Evolutionary conservation across 2,329 filamentous ascomycete species (phyloP).

Genomic region (Trichoderma simmonsii): DNA sequence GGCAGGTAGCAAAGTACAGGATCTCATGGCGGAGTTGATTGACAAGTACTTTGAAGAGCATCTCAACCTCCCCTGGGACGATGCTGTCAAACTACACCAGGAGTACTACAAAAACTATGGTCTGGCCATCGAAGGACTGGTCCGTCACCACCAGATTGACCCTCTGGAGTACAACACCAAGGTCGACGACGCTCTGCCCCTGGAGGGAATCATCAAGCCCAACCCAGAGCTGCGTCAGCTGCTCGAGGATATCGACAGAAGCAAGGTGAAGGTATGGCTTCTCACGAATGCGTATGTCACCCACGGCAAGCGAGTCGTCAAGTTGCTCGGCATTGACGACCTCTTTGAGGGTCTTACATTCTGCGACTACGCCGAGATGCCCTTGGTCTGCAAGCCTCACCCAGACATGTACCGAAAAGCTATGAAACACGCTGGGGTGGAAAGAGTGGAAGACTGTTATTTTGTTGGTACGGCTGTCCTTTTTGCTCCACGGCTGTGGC

Average conservation of each 20-base stretch:
- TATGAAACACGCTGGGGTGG: slow-evolving; percentile 77
- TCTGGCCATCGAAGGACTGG: slow-evolving; percentile 92
- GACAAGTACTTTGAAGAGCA: slow-evolving; percentile 62
- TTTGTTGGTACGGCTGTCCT: slow-evolving; percentile 71
- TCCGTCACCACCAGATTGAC: slow-evolving; percentile 91
- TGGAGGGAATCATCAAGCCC: slow-evolving; percentile 80
- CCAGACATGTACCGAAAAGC: slow-evolving; percentile 82
- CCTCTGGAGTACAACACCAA: slow-evolving; percentile 90
- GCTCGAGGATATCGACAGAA: slow-evolving; percentile 76
- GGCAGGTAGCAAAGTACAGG: slow-evolving; percentile 72
- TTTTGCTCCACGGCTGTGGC: too few relatives aligned
- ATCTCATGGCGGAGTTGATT: slow-evolving; percentile 85
- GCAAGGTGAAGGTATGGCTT: slow-evolving; percentile 85
- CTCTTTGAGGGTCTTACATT: slow-evolving; percentile 93
- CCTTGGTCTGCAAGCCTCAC: slow-evolving; percentile 83
- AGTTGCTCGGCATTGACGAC: slow-evolving; percentile 76
- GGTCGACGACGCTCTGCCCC: slow-evolving; percentile 89
- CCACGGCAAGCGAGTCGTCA: slow-evolving; percentile 79
- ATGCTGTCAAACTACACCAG: slow-evolving; percentile 81
- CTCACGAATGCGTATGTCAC: slow-evolving; percentile 95
- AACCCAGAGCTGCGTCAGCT: slow-evolving; percentile 71
- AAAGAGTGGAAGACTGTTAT: slow-evolving; percentile 70
- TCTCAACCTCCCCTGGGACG: slow-evolving; percentile 68
- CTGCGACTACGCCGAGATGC: slow-evolving; percentile 76
- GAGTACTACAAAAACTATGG: slow-evolving; percentile 97